Evolutionary conservation across 805 yeast species (phyloP).

Genomic region (Huiozyma sinensis): DNA sequence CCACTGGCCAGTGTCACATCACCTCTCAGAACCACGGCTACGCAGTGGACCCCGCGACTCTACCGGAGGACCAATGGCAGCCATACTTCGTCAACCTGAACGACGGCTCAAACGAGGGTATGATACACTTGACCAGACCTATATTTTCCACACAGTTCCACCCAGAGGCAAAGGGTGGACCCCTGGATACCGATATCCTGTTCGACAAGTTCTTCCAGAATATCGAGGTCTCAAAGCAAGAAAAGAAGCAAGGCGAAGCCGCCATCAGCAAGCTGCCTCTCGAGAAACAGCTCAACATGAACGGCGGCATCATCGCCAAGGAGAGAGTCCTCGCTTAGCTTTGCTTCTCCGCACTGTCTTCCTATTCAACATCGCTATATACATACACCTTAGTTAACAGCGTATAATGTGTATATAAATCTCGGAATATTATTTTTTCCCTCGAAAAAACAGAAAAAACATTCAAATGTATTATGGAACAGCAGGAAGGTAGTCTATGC

Average conservation of each 20-base stretch:
- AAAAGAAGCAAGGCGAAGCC: constrained; percentile 19
- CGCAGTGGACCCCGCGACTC: constrained; percentile 79
- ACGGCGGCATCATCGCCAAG: constrained; percentile 20
- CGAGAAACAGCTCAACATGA: constrained; percentile 11
- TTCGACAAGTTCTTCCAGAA: constrained; percentile 81
- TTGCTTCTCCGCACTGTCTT: background rate
- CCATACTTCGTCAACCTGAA: constrained; percentile 88
- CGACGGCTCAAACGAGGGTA: constrained; percentile 95
- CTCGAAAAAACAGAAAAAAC: too few relatives aligned
- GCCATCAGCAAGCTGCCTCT: constrained; percentile 11
- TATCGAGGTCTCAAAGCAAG: constrained; percentile 44
- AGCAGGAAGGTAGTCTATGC: too few relatives aligned
- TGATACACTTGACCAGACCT: constrained; percentile 80
- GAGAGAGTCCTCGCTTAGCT: constrained; percentile 23
- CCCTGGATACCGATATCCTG: constrained; percentile 81
- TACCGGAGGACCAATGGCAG: constrained; percentile 59
- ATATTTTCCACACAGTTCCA: constrained; percentile 96
- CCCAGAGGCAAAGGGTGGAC: constrained; percentile 99
- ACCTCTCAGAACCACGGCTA: constrained; percentile 98
- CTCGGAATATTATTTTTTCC: too few relatives aligned
- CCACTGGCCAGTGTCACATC: constrained; percentile 90
- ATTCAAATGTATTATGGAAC: too few relatives aligned
- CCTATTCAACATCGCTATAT: background rate
- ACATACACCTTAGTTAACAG: too few relatives aligned
- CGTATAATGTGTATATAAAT: too few relatives aligned